Conservation (phyloP, 2,329 filamentous ascomycete species). For the Phialophora macrospora region DNA sequence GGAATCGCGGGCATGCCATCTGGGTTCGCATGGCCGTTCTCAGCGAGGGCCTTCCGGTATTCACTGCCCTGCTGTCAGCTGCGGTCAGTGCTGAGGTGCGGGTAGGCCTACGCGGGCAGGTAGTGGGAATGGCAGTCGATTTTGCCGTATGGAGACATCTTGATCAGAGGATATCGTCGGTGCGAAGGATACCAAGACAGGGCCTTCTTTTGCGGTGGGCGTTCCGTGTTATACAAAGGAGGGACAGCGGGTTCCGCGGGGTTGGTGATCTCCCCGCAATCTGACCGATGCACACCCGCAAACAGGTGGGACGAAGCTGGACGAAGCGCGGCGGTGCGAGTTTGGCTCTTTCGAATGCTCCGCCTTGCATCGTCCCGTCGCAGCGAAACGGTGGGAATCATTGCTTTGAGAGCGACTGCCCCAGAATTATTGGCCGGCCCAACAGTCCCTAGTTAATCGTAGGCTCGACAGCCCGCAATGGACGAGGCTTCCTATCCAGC, state of each 20-base stretch:
- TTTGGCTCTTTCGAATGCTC: background rate
- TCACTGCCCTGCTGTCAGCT: slow-evolving; percentile 11
- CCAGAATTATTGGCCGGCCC: background rate
- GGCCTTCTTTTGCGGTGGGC: background rate
- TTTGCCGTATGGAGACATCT: slow-evolving; percentile 33
- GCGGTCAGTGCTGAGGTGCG: background rate
- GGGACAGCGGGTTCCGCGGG: slow-evolving; percentile 4
- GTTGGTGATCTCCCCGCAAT: slow-evolving; percentile 4
- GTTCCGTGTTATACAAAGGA: background rate
- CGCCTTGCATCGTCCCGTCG: background rate
- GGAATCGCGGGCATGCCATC: slow-evolving; percentile 39
- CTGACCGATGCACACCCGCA: slow-evolving; percentile 16
- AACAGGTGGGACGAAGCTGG: slow-evolving; percentile 12
- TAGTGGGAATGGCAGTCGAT: slow-evolving; percentile 39
- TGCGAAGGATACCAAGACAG: background rate
- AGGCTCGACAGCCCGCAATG: background rate
- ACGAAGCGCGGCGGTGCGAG: background rate
- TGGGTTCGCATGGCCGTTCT: slow-evolving; percentile 36
- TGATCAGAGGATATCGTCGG: background rate
- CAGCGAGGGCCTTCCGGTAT: slow-evolving; percentile 36
- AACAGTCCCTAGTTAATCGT: background rate
- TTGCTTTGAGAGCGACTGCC: background rate
- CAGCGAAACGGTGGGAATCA: background rate
- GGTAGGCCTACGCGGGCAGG: slow-evolving; percentile 29
- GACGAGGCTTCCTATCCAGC: slow-evolving; percentile 36